Percentiles rank a stretch among this genome's conserved stretches.
These are phyloP conservation scores for Aristolochia fimbriata DNA, from an alignment of 164 flowering plant species.

Conservation along the genomic window DNA sequence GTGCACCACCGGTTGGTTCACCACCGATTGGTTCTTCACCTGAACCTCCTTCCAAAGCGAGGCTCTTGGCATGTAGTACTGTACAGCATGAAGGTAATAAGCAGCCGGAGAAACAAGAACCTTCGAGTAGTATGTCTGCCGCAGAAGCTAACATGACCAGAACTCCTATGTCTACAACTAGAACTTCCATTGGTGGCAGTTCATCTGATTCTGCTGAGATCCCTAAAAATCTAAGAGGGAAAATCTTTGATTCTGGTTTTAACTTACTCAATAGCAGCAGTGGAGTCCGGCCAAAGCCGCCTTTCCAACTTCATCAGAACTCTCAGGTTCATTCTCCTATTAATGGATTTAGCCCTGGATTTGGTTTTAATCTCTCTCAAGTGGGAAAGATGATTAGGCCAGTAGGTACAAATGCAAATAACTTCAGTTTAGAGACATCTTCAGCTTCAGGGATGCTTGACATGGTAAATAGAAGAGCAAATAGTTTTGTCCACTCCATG, in stretches of 20 bases:
- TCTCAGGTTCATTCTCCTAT: conserved; percentile 10
- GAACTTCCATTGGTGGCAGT: conserved; percentile 9
- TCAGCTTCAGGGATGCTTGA: conserved; percentile 18
- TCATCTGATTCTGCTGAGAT: conserved; percentile 13
- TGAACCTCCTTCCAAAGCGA: conserved; percentile 8
- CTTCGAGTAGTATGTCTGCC: conserved; percentile 1
- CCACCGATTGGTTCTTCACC: conserved; percentile 4
- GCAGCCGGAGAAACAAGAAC: conserved; percentile 17
- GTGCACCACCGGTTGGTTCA: conserved; percentile 1
- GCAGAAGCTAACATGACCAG: conserved; percentile 15
- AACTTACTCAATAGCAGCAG: conserved; percentile 8
- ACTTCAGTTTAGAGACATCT: conserved; percentile 8
- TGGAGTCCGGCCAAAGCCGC: conserved; percentile 11
- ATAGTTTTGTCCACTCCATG: conserved; percentile 9
- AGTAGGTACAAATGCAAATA: conserved; percentile 10
- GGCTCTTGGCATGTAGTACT: conserved; percentile 4
- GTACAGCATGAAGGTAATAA: conserved; percentile 12
- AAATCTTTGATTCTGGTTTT: conserved; percentile 18
- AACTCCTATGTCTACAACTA: conserved; percentile 9
- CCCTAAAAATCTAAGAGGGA: conserved; percentile 13
- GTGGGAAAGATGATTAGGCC: conserved; percentile 12
- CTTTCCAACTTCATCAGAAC: conserved; percentile 21
- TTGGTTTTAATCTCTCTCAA: conserved; percentile 15
- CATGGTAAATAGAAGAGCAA: conserved; percentile 17
- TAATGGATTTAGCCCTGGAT: conserved; percentile 24